Conservation (phyloP, 352 stramenopile genomes). For the Saprolegnia diclina region DNA sequence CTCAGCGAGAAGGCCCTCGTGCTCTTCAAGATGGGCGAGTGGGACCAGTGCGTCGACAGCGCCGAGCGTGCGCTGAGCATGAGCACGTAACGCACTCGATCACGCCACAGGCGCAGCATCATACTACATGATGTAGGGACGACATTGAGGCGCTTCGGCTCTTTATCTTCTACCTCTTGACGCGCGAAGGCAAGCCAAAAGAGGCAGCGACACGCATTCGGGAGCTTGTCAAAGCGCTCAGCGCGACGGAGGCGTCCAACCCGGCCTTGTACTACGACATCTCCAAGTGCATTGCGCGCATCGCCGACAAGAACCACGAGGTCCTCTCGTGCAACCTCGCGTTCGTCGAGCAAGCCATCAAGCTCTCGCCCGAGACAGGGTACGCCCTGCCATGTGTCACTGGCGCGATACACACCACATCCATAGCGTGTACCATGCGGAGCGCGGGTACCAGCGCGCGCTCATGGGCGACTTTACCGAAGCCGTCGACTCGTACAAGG, state of each 20-base stretch:
- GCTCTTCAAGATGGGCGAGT: conserved; percentile 77
- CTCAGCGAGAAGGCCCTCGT: conserved; percentile 77
- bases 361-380: conserved; percentile 50
- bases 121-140: conserved; percentile 9
- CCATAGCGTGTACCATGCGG: conserved; percentile 46
- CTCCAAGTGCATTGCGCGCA: conserved; percentile 47
- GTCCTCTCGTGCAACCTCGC: conserved; percentile 65
- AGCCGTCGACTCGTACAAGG: conserved; percentile 81
- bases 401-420: neutral
- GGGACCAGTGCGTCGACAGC: conserved; percentile 79
- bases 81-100: conserved; percentile 33
- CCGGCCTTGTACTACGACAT: conserved; percentile 61
- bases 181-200: conserved; percentile 48
- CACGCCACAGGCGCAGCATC: neutral
- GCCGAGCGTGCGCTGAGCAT: conserved; percentile 61
- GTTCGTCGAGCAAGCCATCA: conserved; percentile 62
- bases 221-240: conserved; percentile 61
- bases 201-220: conserved; percentile 54
- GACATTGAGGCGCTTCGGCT: conserved; percentile 73
- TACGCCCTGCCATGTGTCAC: neutral
- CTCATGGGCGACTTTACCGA: conserved; percentile 70
- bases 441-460: conserved; percentile 72
- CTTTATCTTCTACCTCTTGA: conserved; percentile 58
- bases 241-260: conserved; percentile 63
- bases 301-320: conserved; percentile 58